Percentiles rank a stretch among this genome's conserved stretches.
Conservation (phyloP, 106 monocot species). For the Phalaenopsis equestris region DNA sequence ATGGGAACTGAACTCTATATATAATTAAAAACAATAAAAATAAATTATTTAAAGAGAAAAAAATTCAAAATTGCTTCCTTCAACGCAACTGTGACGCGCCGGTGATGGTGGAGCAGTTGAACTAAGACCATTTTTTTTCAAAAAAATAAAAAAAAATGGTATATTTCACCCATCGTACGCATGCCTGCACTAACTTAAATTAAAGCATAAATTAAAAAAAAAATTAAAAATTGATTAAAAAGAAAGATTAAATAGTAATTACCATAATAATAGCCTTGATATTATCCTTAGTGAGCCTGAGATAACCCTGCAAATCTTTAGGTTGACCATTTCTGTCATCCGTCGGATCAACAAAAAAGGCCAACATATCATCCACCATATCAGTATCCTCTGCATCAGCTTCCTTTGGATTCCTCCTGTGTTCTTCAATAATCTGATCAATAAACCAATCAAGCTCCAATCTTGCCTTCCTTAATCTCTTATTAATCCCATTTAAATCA, state of each 20-base stretch:
- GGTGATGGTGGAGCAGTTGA: no score
- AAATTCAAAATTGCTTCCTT: no score
- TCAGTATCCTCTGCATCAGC: constrained; percentile 46
- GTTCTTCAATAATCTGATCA: constrained; percentile 77
- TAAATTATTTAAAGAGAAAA: no score
- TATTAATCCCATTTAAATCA: constrained; percentile 61
- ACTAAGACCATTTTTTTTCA: no score
- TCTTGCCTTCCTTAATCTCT: constrained; percentile 43
- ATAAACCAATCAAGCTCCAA: constrained; percentile 54
- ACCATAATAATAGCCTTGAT: constrained; percentile 99
- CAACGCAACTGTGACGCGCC: no score
- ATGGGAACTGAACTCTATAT: no score
- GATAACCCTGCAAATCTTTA: constrained; percentile 24
- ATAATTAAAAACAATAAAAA: no score
- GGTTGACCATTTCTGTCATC: background rate
- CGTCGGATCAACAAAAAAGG: constrained; percentile 33
- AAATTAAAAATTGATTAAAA: background rate
- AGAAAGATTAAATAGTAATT: constrained; percentile 8
- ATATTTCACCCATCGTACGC: no score
- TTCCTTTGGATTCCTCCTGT: constrained; percentile 44
- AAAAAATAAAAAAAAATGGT: no score
- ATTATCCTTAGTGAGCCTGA: constrained; percentile 69
- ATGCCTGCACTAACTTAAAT: no score
- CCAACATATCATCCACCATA: constrained; percentile 98
- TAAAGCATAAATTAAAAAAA: background rate